phyloP scores from a whole-genome alignment of 306 rosid genomes.

The Leucaena leucocephala region DNA sequence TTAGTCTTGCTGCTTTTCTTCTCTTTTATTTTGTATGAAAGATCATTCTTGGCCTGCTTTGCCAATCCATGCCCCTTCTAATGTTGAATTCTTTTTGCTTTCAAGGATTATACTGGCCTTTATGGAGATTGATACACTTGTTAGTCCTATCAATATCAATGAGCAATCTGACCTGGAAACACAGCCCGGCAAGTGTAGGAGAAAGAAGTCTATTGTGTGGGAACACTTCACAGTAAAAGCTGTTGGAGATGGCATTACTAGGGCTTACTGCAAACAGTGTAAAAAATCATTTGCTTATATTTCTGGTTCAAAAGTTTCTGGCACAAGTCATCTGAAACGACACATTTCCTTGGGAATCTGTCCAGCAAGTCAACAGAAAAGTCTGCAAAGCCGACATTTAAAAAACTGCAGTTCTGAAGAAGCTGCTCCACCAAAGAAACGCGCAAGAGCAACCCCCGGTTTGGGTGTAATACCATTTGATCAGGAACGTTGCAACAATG shows the following conservation, averaged over 20 bases:
- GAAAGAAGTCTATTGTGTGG: constrained; percentile 91
- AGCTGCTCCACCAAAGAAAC: constrained; percentile 55
- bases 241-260: constrained; percentile 57
- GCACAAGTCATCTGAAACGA: constrained; percentile 93
- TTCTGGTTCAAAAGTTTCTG: constrained; percentile 76
- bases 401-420: constrained; percentile 32
- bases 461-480: constrained; percentile 55
- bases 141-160: constrained; percentile 31
- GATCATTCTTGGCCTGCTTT: background rate
- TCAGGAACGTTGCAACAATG: constrained; percentile 66
- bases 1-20: background rate
- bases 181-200: constrained; percentile 55
- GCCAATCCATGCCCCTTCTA: background rate
- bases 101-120: constrained; percentile 39
- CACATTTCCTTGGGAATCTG: constrained; percentile 76
- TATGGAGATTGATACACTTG: constrained; percentile 48
- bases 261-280: constrained; percentile 83
- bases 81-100: constrained; percentile 19
- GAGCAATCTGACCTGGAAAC: constrained; percentile 46
- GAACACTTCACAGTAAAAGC: constrained; percentile 73
- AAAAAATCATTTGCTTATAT: constrained; percentile 77
- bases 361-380: constrained; percentile 62
- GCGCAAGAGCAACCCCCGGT: constrained; percentile 42
- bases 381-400: constrained; percentile 34
- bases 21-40: background rate